Conservation (phyloP, 768 basidiomycete genomes). For the Fomitopsis serialis region DNA sequence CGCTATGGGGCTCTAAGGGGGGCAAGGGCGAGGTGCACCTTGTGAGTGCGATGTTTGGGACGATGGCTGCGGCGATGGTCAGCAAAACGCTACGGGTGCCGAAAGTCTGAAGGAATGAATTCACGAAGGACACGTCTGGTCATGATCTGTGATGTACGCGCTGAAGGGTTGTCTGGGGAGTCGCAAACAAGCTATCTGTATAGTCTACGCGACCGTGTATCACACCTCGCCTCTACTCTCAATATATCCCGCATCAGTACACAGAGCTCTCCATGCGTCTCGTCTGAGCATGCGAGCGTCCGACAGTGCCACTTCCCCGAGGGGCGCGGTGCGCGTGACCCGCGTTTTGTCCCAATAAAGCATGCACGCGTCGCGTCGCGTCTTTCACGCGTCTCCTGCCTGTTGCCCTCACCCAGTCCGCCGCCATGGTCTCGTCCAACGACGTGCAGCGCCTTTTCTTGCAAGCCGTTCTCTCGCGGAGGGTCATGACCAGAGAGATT, state of each 20-base stretch:
- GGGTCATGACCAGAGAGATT: conserved; percentile 57
- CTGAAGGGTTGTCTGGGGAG: background rate
- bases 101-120: conserved; percentile 40
- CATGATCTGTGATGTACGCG: conserved; percentile 10
- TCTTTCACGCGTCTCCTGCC: conserved; percentile 1
- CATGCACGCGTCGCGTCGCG: conserved; percentile 21
- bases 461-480: conserved; percentile 71
- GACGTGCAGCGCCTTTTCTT: conserved; percentile 77
- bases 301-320: no score
- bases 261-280: background rate
- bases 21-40: conserved; percentile 83
- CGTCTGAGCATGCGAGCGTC: no score
- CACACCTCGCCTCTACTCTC: no score
- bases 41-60: conserved; percentile 68
- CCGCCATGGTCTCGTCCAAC: conserved; percentile 40
- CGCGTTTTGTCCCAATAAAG: background rate
- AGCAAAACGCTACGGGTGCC: conserved; percentile 93
- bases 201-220: background rate
- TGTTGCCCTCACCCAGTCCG: background rate
- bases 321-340: background rate
- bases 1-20: conserved; percentile 65
- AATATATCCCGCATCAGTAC: background rate
- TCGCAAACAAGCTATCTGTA: no score
- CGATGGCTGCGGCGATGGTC: conserved; percentile 96
- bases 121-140: background rate